phyloP scores from a whole-genome alignment of 768 basidiomycete genomes.

The Mycena belliarum region DNA sequence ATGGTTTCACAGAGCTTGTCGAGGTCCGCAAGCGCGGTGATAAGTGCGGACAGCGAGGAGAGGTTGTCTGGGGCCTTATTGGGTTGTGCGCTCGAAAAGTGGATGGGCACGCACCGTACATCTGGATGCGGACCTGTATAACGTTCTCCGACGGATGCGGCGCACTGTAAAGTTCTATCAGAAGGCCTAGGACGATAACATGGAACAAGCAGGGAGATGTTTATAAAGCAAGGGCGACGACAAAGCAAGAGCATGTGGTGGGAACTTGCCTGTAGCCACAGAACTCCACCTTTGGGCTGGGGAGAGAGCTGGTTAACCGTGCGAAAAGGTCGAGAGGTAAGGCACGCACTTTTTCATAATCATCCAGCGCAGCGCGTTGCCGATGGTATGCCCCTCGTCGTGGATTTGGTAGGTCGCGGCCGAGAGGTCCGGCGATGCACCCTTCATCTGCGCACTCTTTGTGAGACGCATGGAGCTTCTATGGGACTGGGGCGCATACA shows the following conservation, averaged over 20 bases:
- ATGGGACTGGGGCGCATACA: not conserved
- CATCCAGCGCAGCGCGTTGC: constrained; percentile 96
- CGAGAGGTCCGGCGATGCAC: constrained; percentile 78
- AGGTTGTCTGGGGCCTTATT: constrained; percentile 58
- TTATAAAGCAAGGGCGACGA: not conserved
- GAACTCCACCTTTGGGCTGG: constrained; percentile 93
- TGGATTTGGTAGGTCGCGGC: constrained; percentile 90
- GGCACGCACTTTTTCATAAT: constrained; percentile 92
- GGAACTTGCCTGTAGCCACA: constrained; percentile 87
- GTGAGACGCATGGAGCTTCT: not conserved
- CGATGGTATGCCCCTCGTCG: constrained; percentile 95
- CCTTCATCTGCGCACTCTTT: constrained; percentile 64
- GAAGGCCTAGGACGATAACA: constrained; percentile 3
- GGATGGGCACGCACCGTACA: constrained; percentile 78
- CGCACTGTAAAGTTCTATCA: constrained; percentile 44
- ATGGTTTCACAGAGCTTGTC: constrained; percentile 75
- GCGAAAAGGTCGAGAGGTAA: not conserved
- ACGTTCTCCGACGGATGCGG: constrained; percentile 98
- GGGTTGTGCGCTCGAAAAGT: not conserved
- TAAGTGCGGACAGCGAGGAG: constrained; percentile 82
- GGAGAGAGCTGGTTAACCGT: constrained; percentile 10
- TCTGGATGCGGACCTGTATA: constrained; percentile 97
- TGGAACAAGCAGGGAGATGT: not conserved
- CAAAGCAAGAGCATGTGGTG: not conserved
- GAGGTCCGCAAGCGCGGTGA: constrained; percentile 74